Evolutionary conservation across 176 grass and related monocot genomes (phyloP), one percentile per base, ranked within the genome.

Genomic region (Hordeum marinum): DNA sequence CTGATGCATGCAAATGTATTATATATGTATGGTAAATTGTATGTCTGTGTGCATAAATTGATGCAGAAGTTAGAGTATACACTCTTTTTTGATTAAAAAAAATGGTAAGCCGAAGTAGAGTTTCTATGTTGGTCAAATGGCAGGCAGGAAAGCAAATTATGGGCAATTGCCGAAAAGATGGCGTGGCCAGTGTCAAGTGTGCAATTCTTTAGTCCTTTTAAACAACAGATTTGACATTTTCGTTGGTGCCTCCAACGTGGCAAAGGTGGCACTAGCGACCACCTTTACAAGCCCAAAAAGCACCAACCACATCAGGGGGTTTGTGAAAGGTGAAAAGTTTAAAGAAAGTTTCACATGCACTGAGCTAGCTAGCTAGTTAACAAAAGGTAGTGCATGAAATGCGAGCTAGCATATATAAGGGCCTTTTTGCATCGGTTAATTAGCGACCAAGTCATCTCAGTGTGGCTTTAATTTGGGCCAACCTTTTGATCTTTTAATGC

Each of bases 271-370:
- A 29, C 26, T 37, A 34, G 52, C 4, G 6, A 50, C 34, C 43
- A 63, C 5, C 42, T 82, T 83, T 57, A 80, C 75, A 72, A 39
- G 64, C 72, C 35, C 42, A 67, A 87, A 29, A 68, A 57, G 73
- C 79, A 78, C 76, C 76, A 31, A 75, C 80, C 21, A 74, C 17
- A 9, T 50, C 3, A 72, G 55, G 59, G 20, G 21, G 41, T 80
- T 82, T 55, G 61, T 84, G 85, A 81, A 84, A 84, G 84, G 37
- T 13, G n/a, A 89, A 85, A 84, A 79, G 71, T 57, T 20, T 9
- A 34, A 13, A 68, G 63, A 90, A 90, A 90, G 89, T 79, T 76
- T 61, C 79, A 82, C 41, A 78, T 61, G 48, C 73, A 82, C 62
- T 29, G 6, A 55, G 18, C 52, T 8, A 46, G 18, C 52, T 8